Conservation (phyloP, 805 yeast species). For the Metschnikowia koreensis region DNA sequence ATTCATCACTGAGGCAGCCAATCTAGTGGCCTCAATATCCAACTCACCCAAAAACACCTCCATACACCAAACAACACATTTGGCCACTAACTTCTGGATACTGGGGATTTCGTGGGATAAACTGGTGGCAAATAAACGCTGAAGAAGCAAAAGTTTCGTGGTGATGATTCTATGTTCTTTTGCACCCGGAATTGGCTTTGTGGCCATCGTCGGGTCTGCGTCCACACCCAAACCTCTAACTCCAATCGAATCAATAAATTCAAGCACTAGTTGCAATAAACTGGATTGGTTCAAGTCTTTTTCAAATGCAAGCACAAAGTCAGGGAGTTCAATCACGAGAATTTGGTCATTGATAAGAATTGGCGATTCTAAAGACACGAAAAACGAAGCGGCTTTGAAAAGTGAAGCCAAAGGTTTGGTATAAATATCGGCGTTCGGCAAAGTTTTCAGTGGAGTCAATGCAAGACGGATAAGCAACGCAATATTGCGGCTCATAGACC, state of each 20-base stretch:
- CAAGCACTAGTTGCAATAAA: constrained; percentile 41
- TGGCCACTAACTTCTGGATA: constrained; percentile 36
- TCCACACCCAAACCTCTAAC: constrained; percentile 53
- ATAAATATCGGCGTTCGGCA: constrained; percentile 21
- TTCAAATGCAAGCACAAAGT: constrained; percentile 49
- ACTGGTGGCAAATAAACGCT: constrained; percentile 48
- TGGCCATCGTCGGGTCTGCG: constrained; percentile 25
- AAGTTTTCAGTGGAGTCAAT: constrained; percentile 22
- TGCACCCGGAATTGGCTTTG: constrained; percentile 28
- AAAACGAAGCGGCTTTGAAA: constrained; percentile 41
- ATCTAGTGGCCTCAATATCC: constrained; percentile 59
- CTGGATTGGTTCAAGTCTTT: constrained; percentile 36
- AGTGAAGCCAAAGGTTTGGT: constrained; percentile 30
- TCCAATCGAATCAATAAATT: constrained; percentile 54
- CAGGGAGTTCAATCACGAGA: constrained; percentile 58
- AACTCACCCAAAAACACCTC: constrained; percentile 51
- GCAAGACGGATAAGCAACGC: constrained; percentile 48
- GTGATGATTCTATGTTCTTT: constrained; percentile 57
- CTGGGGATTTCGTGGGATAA: constrained; percentile 29
- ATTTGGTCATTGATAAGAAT: constrained; percentile 59
- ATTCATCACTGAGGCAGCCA: constrained; percentile 59
- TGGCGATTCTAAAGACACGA: constrained; percentile 48
- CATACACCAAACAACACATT: constrained; percentile 55
- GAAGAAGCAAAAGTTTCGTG: constrained; percentile 59
- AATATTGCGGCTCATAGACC: constrained; percentile 62